Evolutionary conservation across 257 asterid genomes (phyloP), one percentile per base, ranked within the genome.

Genomic region (Solanum peruvianum): DNA sequence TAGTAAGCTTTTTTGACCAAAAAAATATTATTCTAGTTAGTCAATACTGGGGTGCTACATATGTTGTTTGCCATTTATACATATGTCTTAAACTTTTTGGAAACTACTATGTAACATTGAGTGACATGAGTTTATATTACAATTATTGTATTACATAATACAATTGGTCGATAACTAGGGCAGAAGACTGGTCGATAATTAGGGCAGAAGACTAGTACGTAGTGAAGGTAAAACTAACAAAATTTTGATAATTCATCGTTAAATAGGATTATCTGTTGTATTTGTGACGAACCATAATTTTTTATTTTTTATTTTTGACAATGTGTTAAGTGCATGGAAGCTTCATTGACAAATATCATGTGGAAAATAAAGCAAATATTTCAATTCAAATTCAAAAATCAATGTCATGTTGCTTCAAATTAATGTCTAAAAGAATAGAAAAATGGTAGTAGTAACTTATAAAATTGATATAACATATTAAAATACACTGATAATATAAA

Each of bases 141-240:
- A 25, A 67, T 27, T 15, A 67, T 27, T 27, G 37, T 29, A 67
- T 67, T 27, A 66, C 10, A 27, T 66, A 37, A 66, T 7, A 66
- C 37, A 27, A 3, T 13, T 2, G 73, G 27, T 66, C 8, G 10
- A 1, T 2, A 25, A 66, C 13, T 12, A 27, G 5, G 18, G 3
- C 27, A 27, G 31, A 25, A 66, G 1, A 4, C 31, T 66, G 72
- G 27, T 66, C 8, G 10, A 1, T 2, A 25, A 66, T 27, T 12
- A 27, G 5, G 18, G 3, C 27, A 27, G 31, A 25, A 66, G 1
- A 4, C 31, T 66, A 58, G 1, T 58, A 58, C 2, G 3, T 58
- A 21, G 0, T 1, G 2, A 0, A 10, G 6, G 5, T 11, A 25
- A 2, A 25, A 11, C 1, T 64, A 64, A 25, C 35, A n/a, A 0